Evolutionary conservation across 1,284 basidiomycete species (phyloP).

Genomic region (Tylopilus sp.): DNA sequence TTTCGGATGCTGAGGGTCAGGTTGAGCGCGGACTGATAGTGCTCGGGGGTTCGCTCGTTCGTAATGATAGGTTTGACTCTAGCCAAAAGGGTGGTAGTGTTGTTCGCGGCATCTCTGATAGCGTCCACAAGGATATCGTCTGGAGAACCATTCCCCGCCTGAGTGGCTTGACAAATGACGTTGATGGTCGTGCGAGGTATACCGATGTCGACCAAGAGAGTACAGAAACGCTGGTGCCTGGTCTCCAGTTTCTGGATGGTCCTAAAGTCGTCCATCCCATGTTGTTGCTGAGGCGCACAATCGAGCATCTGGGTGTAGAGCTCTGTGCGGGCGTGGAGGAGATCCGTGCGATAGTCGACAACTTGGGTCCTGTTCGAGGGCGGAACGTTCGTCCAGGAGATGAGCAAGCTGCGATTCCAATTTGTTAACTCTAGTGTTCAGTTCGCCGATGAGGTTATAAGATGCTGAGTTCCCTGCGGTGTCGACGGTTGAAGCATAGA

Average conservation of each 20-base stretch:
- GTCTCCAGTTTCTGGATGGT: constrained; percentile 41
- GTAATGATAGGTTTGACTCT: constrained; percentile 55
- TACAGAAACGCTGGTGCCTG: constrained; percentile 39
- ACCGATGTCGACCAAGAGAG: constrained; percentile 39
- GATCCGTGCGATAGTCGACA: constrained; percentile 42
- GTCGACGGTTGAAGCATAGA: constrained; percentile 25
- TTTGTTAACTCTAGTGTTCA: constrained; percentile 18
- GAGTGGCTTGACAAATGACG: constrained; percentile 32
- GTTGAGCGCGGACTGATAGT: constrained; percentile 62
- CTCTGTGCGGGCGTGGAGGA: too few species aligned
- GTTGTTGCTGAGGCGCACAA: constrained; percentile 33
- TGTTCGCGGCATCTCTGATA: constrained; percentile 55
- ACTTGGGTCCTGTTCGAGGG: constrained; percentile 39
- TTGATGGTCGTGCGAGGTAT: constrained; percentile 39
- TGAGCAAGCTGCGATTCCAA: constrained; percentile 23
- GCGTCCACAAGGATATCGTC: constrained; percentile 60
- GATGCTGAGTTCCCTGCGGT: background rate
- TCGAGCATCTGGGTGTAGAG: too few species aligned
- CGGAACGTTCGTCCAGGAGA: constrained; percentile 27
- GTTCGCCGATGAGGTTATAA: background rate
- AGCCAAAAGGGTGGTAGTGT: constrained; percentile 55
- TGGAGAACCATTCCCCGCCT: constrained; percentile 40
- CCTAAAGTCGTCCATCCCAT: constrained; percentile 41
- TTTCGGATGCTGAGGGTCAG: constrained; percentile 57
- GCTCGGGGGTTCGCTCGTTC: constrained; percentile 54